A percentile compares a stretch with the other conserved stretches of the same genome.
Evolutionary conservation across 495 filamentous ascomycete genomes (phyloP).

Genomic region (Achaetomiella virescens): DNA sequence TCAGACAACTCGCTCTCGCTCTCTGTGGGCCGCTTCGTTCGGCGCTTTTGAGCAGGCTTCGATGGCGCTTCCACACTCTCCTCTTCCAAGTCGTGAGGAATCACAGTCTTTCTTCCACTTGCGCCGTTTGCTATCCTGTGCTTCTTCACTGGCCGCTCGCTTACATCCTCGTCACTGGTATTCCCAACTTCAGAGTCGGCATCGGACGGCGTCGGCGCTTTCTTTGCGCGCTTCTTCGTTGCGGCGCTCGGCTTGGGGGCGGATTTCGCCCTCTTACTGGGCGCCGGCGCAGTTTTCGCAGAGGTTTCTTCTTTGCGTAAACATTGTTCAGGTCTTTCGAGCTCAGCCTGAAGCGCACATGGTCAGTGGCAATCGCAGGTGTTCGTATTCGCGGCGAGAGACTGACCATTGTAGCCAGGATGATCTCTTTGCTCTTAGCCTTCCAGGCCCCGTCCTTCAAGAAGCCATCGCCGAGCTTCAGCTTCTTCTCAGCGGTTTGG

Average conservation of each 20-base stretch:
- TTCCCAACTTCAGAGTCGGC: conserved; percentile 26
- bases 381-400: background rate
- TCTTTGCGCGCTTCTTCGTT: conserved; percentile 31
- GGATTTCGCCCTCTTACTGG: conserved; percentile 12
- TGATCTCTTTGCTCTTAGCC: conserved; percentile 65
- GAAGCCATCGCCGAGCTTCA: conserved; percentile 62
- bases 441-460: conserved; percentile 72
- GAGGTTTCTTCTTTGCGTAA: background rate
- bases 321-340: no score
- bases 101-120: conserved; percentile 28
- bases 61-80: background rate
- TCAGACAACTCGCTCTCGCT: conserved; percentile 7
- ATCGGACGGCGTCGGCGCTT: conserved; percentile 20
- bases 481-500: conserved; percentile 55
- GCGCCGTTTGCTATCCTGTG: conserved; percentile 28
- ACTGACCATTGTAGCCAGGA: conserved; percentile 65
- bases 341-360: background rate
- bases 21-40: background rate
- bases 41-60: background rate
- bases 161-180: conserved; percentile 9
- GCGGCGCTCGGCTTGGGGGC: conserved; percentile 14
- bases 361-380: background rate
- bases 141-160: conserved; percentile 22
- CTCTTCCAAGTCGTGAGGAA: conserved; percentile 33
- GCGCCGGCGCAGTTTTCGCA: background rate